Evolutionary conservation across 805 yeast genomes (phyloP).

Genomic region (Ogataea saltuana): DNA sequence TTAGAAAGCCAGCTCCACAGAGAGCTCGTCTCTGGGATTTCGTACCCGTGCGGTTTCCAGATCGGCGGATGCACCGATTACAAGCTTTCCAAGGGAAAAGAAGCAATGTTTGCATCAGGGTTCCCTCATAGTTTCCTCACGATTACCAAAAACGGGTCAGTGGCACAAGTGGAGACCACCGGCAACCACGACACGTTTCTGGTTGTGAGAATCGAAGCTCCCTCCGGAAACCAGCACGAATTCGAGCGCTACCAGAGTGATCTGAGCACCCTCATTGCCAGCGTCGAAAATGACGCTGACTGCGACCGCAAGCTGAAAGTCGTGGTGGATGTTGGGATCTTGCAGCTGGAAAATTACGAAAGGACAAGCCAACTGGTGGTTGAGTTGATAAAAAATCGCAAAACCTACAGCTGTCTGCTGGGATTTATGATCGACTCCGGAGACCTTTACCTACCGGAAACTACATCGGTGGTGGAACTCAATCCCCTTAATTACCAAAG

Average conservation of each 20-base stretch:
- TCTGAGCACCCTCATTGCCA: not conserved
- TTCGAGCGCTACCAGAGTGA: constrained; percentile 1
- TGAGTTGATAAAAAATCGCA: constrained; percentile 22
- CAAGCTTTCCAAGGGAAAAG: constrained; percentile 41
- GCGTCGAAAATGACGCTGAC: constrained; percentile 4
- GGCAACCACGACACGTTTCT: constrained; percentile 54
- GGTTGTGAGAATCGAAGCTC: constrained; percentile 34
- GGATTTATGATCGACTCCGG: constrained; percentile 46
- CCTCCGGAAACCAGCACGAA: constrained; percentile 2
- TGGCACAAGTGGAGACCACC: constrained; percentile 48
- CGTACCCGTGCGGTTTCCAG: constrained; percentile 51
- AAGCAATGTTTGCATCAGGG: constrained; percentile 46
- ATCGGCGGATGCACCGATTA: constrained; percentile 16
- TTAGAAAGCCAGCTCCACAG: constrained; percentile 52
- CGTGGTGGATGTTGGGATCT: constrained; percentile 29
- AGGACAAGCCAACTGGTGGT: constrained; percentile 8
- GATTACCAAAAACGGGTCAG: constrained; percentile 48
- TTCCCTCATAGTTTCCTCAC: constrained; percentile 50
- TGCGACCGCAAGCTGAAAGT: constrained; percentile 26
- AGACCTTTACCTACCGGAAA: constrained; percentile 34
- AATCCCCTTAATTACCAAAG: constrained; percentile 16
- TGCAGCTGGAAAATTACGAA: constrained; percentile 9
- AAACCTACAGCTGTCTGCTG: constrained; percentile 27
- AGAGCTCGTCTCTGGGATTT: constrained; percentile 50
- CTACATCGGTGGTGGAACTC: constrained; percentile 15